Evolutionary conservation across 1,284 basidiomycete species (phyloP).

Genomic region (Malassezia japonica): DNA sequence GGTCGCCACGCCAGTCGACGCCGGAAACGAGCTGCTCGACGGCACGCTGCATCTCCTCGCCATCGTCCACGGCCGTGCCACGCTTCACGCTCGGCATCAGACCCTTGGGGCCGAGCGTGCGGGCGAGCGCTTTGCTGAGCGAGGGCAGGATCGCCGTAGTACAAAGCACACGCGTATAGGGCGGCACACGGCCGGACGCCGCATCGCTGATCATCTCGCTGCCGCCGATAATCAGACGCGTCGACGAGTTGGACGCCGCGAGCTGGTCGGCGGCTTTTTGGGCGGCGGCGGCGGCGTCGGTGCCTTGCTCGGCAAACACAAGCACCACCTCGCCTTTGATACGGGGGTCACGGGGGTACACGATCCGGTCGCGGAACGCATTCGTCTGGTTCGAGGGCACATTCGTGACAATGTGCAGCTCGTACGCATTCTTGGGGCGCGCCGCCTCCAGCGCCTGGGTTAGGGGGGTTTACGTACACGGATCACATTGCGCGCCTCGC

Average conservation of each 20-base stretch:
- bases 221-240: slow-evolving; percentile 31
- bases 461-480: slow-evolving; percentile 2
- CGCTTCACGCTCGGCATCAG: slow-evolving; percentile 89
- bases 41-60: slow-evolving; percentile 53
- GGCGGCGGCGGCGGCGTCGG: slow-evolving; percentile 30
- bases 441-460: slow-evolving; percentile 22
- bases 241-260: slow-evolving; percentile 8
- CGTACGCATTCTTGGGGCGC: slow-evolving; percentile 38
- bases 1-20: slow-evolving; percentile 87
- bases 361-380: slow-evolving; percentile 40
- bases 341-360: slow-evolving; percentile 34
- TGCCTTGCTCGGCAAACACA: slow-evolving; percentile 43
- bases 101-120: slow-evolving; percentile 82
- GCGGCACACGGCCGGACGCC: slow-evolving; percentile 29
- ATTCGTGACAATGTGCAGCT: slow-evolving; percentile 42
- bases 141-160: slow-evolving; percentile 68
- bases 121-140: slow-evolving; percentile 63
- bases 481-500: slow-evolving; percentile 11
- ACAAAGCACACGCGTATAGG: slow-evolving; percentile 65
- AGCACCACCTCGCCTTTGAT: slow-evolving; percentile 39
- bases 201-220: slow-evolving; percentile 39
- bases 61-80: slow-evolving; percentile 76
- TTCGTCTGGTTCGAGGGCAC: slow-evolving; percentile 43
- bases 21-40: slow-evolving; percentile 70
- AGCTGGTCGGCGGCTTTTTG: slow-evolving; percentile 14